Conservation (phyloP, 352 stramenopile species). For the Pythium myriotylum region DNA sequence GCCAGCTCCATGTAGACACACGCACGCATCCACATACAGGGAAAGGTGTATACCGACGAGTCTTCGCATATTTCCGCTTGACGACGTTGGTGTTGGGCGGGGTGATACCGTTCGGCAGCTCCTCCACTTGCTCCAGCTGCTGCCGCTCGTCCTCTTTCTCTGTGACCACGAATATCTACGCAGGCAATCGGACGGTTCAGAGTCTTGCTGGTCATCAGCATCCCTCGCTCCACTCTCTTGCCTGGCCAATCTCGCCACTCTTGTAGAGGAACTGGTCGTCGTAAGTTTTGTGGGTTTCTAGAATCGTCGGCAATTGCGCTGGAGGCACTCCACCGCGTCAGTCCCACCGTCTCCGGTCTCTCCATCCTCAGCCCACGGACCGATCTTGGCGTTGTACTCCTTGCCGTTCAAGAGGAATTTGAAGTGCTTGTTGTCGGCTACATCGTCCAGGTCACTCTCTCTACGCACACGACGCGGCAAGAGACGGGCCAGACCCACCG, state of each 20-base stretch:
- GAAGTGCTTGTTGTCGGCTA: slow-evolving; percentile 89
- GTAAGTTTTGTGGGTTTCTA: slow-evolving; percentile 91
- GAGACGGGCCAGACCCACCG: slow-evolving; percentile 37
- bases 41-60: slow-evolving; percentile 79
- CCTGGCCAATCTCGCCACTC: slow-evolving; percentile 85
- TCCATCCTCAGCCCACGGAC: slow-evolving; percentile 32
- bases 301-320: slow-evolving; percentile 85
- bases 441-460: background rate
- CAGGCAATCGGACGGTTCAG: background rate
- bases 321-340: slow-evolving; percentile 4
- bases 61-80: slow-evolving; percentile 90
- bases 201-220: background rate
- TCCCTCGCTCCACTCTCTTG: slow-evolving; percentile 16
- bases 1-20: background rate
- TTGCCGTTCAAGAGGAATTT: slow-evolving; percentile 75
- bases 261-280: slow-evolving; percentile 91
- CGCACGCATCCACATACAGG: slow-evolving; percentile 42
- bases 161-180: slow-evolving; percentile 81
- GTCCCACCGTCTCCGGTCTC: background rate
- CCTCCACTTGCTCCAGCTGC: slow-evolving; percentile 61
- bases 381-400: slow-evolving; percentile 79
- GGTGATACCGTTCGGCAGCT: slow-evolving; percentile 74
- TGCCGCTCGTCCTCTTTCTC: slow-evolving; percentile 77
- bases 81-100: slow-evolving; percentile 86
- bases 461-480: too few species aligned